Conservation (phyloP, 2,329 filamentous ascomycete genomes). For the Cytospora chrysosperma region DNA sequence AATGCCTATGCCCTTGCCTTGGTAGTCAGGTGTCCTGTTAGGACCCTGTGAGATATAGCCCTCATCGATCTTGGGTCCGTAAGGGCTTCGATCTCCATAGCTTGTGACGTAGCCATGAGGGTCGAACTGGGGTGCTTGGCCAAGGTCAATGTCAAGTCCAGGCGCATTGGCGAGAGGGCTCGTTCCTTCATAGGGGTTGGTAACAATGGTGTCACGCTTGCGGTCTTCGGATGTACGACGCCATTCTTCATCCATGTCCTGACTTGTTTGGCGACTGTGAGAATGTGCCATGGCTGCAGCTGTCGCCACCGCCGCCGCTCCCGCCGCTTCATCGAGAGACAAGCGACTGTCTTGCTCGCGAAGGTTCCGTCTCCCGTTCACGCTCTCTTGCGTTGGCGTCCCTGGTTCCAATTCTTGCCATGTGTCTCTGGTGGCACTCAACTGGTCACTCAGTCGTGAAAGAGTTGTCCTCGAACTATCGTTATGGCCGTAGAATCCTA, state of each 20-base stretch:
- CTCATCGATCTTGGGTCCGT: constrained; percentile 70
- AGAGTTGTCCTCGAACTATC: constrained; percentile 81
- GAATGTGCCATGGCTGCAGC: constrained; percentile 45
- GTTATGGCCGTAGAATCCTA: constrained; percentile 60
- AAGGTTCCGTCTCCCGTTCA: constrained; percentile 7
- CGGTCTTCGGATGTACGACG: constrained; percentile 60
- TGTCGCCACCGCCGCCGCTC: constrained; percentile 53
- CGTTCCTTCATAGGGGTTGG: constrained; percentile 65
- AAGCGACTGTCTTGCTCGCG: constrained; percentile 31
- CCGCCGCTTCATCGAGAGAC: constrained; percentile 44
- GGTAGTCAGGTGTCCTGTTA: constrained; percentile 53
- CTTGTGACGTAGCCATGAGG: constrained; percentile 41
- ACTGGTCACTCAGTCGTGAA: constrained; percentile 74
- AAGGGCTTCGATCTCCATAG: constrained; percentile 56
- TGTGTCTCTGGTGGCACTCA: constrained; percentile 49
- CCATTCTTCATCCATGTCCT: constrained; percentile 65
- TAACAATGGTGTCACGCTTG: constrained; percentile 65
- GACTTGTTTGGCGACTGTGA: constrained; percentile 54
- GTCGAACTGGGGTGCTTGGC: constrained; percentile 33
- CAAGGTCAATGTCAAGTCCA: constrained; percentile 36
- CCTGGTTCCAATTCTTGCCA: constrained; percentile 27
- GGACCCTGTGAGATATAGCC: constrained; percentile 82
- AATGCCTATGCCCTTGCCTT: constrained; percentile 56
- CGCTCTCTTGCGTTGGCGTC: constrained; percentile 39
- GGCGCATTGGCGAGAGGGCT: constrained; percentile 60